Base-by-base conservation (phyloP, 345 rosid genomes). In the Gossypium australe region DNA sequence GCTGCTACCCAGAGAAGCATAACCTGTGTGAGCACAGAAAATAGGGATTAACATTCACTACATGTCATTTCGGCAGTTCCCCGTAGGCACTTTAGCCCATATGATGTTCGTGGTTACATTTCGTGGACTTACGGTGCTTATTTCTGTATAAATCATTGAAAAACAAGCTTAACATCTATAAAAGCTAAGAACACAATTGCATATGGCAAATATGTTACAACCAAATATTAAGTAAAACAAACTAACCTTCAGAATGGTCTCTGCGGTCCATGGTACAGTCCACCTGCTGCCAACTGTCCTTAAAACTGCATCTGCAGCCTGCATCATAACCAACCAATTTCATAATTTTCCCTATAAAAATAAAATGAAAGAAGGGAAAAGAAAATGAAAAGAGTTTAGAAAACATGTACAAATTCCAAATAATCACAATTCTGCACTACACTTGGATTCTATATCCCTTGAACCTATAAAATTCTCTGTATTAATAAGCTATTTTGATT, bases 261-360 rank as follows among this genome's bases (percentile, higher is more conserved):
- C 94, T 17, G 90, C 94, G 56, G 91, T 86, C 99, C 99, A 96
- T 49, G 98, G 99, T 72, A 96, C 99, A 45, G 88, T 84, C 99
- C 99, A 96, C 72, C 80, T 84, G 75, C 89, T 88, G 74, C 94
- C 99, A 80, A 90, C 81, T 78, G 89, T 97, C 57, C 77, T 85
- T 67, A 80, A 74, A 59, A 85, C 87, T 66, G 82, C 87, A 88
- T 87, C 86, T 76, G 86, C 86, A 78, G 88, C 98, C 99, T 96
- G 88, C 76, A 80, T 80, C 16, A 71, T 69, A 20, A 80, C 3
- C 48, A 84, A 76, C 66, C 59, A 22, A 61, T 44, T 71, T 44
- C 29, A 65, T 43, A 8, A 65, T 43, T 65, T 45, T 67, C 18
- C 55, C n/a, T 5, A 67, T 12, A 45, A 45, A 66, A 44, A 11